phyloP scores from a whole-genome alignment of 2,329 filamentous ascomycete species.

The Ciborinia camelliae region DNA sequence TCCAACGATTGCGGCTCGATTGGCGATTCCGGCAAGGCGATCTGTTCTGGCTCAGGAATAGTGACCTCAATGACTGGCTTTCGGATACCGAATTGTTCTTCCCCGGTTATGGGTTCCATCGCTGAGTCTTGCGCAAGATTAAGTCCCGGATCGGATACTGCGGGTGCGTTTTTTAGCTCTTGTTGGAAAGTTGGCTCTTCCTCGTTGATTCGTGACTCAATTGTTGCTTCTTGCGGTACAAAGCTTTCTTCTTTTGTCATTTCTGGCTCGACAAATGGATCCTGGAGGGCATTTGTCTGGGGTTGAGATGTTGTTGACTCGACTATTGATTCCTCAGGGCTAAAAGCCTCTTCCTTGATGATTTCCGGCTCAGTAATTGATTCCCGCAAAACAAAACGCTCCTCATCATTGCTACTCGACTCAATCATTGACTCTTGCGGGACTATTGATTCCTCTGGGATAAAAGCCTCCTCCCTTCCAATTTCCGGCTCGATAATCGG shows the following conservation, averaged over 20 bases:
- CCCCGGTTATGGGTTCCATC: background rate
- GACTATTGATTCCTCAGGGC: background rate
- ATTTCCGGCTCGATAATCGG: background rate
- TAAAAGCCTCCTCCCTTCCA: background rate
- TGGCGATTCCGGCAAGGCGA: conserved; percentile 12
- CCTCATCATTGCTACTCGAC: background rate
- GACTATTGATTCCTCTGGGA: background rate
- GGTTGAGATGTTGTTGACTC: background rate
- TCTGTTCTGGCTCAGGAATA: conserved; percentile 1
- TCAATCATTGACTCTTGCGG: background rate
- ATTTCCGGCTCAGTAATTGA: background rate
- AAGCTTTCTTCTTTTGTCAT: background rate
- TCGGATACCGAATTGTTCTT: background rate
- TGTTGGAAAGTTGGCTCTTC: background rate
- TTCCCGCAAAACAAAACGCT: background rate
- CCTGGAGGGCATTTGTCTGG: background rate
- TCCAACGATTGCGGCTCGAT: background rate
- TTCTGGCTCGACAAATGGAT: background rate
- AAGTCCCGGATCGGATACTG: background rate
- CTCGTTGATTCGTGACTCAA: background rate
- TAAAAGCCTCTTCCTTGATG: background rate
- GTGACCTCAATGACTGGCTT: background rate
- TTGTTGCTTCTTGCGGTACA: conserved; percentile 2
- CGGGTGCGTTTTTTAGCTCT: background rate
- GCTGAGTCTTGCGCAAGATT: background rate